Percentiles rank a stretch among this genome's conserved stretches.
Conservation (phyloP, 352 stramenopile species). For the Globisporangium apiculatum region DNA sequence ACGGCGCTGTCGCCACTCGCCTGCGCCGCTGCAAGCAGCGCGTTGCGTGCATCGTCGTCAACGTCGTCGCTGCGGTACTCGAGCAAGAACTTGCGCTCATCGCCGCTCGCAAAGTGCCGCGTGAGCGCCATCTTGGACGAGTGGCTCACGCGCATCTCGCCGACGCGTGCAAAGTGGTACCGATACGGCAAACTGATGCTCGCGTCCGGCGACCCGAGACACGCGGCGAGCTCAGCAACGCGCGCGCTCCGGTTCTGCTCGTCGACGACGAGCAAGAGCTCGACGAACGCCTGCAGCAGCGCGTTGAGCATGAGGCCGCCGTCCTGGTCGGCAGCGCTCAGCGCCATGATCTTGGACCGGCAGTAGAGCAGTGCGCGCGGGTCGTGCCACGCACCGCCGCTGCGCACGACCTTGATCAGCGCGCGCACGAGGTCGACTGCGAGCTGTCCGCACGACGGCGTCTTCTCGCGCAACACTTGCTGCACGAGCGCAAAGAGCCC, state of each 20-base stretch:
- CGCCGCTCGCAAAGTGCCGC: conserved; percentile 54
- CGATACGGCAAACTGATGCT: conserved; percentile 62
- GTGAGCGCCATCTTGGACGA: conserved; percentile 76
- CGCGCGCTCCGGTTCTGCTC: conserved; percentile 51
- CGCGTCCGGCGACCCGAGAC: conserved; percentile 38
- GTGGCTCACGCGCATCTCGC: conserved; percentile 74
- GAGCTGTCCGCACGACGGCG: conserved; percentile 34
- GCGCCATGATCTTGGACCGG: conserved; percentile 78
- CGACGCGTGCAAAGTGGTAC: conserved; percentile 62
- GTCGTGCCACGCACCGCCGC: conserved; percentile 59
- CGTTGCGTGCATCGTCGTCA: background rate
- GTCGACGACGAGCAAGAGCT: conserved; percentile 80
- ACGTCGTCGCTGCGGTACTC: conserved; percentile 51
- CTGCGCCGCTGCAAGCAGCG: conserved; percentile 8
- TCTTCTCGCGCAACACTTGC: conserved; percentile 61
- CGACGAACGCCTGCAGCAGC: conserved; percentile 72
- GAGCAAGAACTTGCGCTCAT: conserved; percentile 73
- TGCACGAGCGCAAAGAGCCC: conserved; percentile 71
- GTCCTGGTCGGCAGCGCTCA: conserved; percentile 73
- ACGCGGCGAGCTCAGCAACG: conserved; percentile 44
- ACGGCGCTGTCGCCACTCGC: conserved; percentile 1
- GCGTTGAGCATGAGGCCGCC: conserved; percentile 65
- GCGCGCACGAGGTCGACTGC: conserved; percentile 58
- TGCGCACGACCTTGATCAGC: conserved; percentile 59
- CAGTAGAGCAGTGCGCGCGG: conserved; percentile 72